Evolutionary conservation across 768 basidiomycete species (phyloP), one percentile per base, ranked within the genome.

Genomic region (Termitomyces sp.): DNA sequence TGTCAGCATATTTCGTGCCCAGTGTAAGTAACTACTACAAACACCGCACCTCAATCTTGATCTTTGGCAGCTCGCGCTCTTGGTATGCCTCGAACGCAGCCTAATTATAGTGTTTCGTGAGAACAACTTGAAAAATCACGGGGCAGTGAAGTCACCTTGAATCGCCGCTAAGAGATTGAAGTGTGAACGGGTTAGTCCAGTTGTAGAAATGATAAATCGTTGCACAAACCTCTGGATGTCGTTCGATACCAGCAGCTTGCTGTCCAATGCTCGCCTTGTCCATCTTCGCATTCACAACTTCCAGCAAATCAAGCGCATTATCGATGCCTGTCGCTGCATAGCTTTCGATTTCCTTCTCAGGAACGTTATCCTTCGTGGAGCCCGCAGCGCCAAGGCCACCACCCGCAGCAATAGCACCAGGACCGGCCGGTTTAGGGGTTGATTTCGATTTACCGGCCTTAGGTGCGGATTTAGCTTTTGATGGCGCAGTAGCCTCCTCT

Each of bases 181-280:
- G 57, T 61, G 56, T 61, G 36, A 25, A 1, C 25, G 25, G 65
- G 53, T 60, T 37, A 70, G 50, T 56, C 37, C 38, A 31, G 31
- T 38, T 50, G 49, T 48, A 32, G 36, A 46, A 25, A 10, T 7
- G 5, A 48, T 54, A 45, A 14, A 15, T 52, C 12, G 7, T 12
- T 46, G 3, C 46, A 40, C 17, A 10, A 29, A 94, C 93, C 86
- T 97, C 95, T 56, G 95, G 95, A 81, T 97, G 95, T 58, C 82
- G 83, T 77, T 97, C 94, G 40, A 97, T 83, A 43, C 84, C 82
- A 56, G 92, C 92, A 14, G 95, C 94, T 72, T 91, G 89, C 61
- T 87, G 85, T 0, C 95, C 94, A 38, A 96, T 79, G 66, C 91
- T 92, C 1, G 92, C 92, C 76, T 96, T 96, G 73, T 96, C 95